Base-by-base conservation (phyloP, 1,139 yeast genomes). In the Candida labiduridarum region DNA sequence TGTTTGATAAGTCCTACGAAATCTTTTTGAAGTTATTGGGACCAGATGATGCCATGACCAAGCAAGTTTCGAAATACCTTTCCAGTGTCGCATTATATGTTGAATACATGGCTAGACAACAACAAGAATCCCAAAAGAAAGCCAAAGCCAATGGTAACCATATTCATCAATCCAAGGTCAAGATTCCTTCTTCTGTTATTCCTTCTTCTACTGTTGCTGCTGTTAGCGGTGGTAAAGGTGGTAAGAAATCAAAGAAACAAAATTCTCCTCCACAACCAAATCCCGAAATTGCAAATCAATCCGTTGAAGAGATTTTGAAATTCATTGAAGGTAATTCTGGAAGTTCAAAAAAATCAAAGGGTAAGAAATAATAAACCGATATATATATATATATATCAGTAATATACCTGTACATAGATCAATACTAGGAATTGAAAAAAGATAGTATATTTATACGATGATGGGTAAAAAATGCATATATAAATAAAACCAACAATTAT, bases 271-370 rank as follows among this genome's bases (percentile, higher is more conserved):
- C 64, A 11, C 62, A 68, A 44, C 69, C 82, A 12, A 72, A 79
- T 57, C 84, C 88, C 22, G 79, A 76, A 39, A 76, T 85, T 56
- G 85, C 86, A 12, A 68, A 71, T 47, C 76, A 83, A 65, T 82
- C 88, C 16, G 79, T 86, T 51, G 92, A 85, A 48, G 92, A 85
- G 52, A 80, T 87, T 55, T 72, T 86, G 69, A 76, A 76, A 47
- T 87, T 80, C 60, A 84, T 87, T 59, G 87, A 84, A 64, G 89
- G 87, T 45, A 59, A 62, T 40, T 60, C 66, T 44, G 57, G 52
- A 58, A 57, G 56, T 53, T 45, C 49, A 16, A 54, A 52, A 36
- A 55, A 55, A 45, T 49, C 51, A 36, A 47, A 49, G 35, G 47
- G 43, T 35, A 39, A 55, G 51, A 59, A 55, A 51, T 58, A 54